These are phyloP conservation scores for Monilinia laxa DNA, from an alignment of 2,329 filamentous ascomycete species.

Conservation along the genomic window DNA sequence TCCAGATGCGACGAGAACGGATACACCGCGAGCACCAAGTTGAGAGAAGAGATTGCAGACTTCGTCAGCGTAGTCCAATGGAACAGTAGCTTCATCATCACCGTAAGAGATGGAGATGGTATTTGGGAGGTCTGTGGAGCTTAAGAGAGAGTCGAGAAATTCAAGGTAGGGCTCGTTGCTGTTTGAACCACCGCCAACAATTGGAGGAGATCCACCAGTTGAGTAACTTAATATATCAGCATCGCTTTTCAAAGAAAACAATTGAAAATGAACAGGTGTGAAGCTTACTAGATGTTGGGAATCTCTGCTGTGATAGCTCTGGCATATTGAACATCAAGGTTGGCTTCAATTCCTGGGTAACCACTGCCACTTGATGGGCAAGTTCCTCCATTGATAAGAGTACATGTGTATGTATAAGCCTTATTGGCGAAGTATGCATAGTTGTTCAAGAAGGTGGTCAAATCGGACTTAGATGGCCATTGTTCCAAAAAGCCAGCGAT, in stretches of 20 bases:
- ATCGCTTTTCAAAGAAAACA: background rate
- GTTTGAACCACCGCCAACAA: constrained; percentile 48
- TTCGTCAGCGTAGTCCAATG: constrained; percentile 53
- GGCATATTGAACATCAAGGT: constrained; percentile 59
- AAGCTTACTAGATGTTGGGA: constrained; percentile 47
- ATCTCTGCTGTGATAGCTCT: constrained; percentile 55
- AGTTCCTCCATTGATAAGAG: constrained; percentile 39
- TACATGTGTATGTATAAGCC: constrained; percentile 40
- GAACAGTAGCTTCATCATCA: constrained; percentile 53
- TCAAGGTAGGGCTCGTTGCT: constrained; percentile 68
- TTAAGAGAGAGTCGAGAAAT: constrained; percentile 59
- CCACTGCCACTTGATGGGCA: constrained; percentile 30
- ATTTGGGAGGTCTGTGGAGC: constrained; percentile 55
- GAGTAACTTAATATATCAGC: constrained; percentile 44
- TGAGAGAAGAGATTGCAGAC: constrained; percentile 55
- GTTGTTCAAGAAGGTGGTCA: constrained; percentile 35
- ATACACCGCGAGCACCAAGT: constrained; percentile 51
- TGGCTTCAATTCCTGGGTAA: constrained; percentile 48
- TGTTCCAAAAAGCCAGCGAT: constrained; percentile 38
- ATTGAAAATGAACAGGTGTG: background rate
- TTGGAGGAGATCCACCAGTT: constrained; percentile 56
- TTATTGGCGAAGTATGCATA: constrained; percentile 34
- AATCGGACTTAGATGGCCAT: constrained; percentile 34
- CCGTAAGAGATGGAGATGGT: constrained; percentile 59
- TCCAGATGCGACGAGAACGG: constrained; percentile 50